Base-by-base conservation (phyloP, 352 stramenopile species). In the Bremia lactucae region DNA sequence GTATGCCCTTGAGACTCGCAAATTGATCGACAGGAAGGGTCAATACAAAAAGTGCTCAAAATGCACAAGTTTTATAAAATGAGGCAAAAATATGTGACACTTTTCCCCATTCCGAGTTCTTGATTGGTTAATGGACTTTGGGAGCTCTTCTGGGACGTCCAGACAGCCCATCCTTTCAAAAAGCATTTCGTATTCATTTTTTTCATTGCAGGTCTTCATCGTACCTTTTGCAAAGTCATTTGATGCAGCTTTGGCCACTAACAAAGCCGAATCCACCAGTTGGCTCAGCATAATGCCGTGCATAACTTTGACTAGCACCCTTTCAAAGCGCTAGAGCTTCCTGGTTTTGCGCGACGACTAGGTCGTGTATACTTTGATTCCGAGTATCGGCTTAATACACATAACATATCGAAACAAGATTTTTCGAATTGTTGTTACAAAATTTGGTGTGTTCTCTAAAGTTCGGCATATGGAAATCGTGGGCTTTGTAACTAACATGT, bases 281-380 rank as follows among this genome's bases (percentile, higher is more conserved):
- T 1, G 92, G 87, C 28, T 95, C 64, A 47, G 78, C 87, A 54
- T 96, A 91, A 49, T 90, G 88, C 2, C 92, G 69, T 7, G 92
- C 92, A 44, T 74, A 97, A 52, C 97, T 97, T 55, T 97, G 92
- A 45, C 91, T 89, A 28, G 84, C 89, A 21, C 92, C 91, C 0
- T 92, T 97, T 33, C 97, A 62, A 59, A 98, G 97, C 10, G 91
- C 89, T 64, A n/a, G n/a, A n/a, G n/a, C n/a, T n/a, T n/a, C n/a
- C n/a, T n/a, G n/a, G n/a, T n/a, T n/a, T n/a, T n/a, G n/a, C n/a
- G n/a, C n/a, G n/a, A n/a, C n/a, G n/a, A n/a, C n/a, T n/a, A n/a
- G n/a, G n/a, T n/a, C n/a, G n/a, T n/a, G n/a, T n/a, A n/a, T n/a
- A n/a, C n/a, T n/a, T n/a, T n/a, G n/a, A n/a, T n/a, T n/a, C n/a